These are phyloP conservation scores for Pythium brachiatum DNA, from an alignment of 352 stramenopile genomes.

Conservation along the genomic window DNA sequence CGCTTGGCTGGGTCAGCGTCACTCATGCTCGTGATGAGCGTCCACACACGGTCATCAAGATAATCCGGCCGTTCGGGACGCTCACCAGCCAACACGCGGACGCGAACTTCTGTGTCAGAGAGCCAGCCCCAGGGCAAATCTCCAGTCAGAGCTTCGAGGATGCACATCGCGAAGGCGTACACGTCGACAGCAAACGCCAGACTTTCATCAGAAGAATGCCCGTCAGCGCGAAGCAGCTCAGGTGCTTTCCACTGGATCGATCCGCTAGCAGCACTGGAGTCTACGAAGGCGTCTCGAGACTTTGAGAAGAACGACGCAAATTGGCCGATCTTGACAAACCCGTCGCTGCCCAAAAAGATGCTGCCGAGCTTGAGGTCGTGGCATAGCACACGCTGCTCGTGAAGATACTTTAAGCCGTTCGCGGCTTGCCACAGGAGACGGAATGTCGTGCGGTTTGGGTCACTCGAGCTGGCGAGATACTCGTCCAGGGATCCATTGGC, in stretches of 20 bases:
- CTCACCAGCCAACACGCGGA: slow-evolving; percentile 38
- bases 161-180: slow-evolving; percentile 65
- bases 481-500: slow-evolving; percentile 50
- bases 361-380: slow-evolving; percentile 41
- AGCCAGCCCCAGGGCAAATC: slow-evolving; percentile 64
- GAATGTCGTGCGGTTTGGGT: slow-evolving; percentile 37
- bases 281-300: background rate
- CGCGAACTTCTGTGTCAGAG: slow-evolving; percentile 40
- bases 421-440: slow-evolving; percentile 48
- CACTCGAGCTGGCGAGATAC: slow-evolving; percentile 42
- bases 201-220: background rate
- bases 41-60: slow-evolving; percentile 45
- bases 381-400: slow-evolving; percentile 43
- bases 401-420: slow-evolving; percentile 50
- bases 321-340: slow-evolving; percentile 51
- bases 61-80: slow-evolving; percentile 36
- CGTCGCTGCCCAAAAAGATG: slow-evolving; percentile 58
- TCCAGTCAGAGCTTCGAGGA: slow-evolving; percentile 54
- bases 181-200: slow-evolving; percentile 43
- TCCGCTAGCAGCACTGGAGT: slow-evolving; percentile 7
- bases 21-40: slow-evolving; percentile 55
- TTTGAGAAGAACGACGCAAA: slow-evolving; percentile 37
- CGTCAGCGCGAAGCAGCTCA: slow-evolving; percentile 32
- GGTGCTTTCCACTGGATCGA: slow-evolving; percentile 57
- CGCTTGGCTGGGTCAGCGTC: slow-evolving; percentile 38